Evolutionary conservation across 1,284 basidiomycete species (phyloP).

Genomic region (Acaromyces ingoldii): DNA sequence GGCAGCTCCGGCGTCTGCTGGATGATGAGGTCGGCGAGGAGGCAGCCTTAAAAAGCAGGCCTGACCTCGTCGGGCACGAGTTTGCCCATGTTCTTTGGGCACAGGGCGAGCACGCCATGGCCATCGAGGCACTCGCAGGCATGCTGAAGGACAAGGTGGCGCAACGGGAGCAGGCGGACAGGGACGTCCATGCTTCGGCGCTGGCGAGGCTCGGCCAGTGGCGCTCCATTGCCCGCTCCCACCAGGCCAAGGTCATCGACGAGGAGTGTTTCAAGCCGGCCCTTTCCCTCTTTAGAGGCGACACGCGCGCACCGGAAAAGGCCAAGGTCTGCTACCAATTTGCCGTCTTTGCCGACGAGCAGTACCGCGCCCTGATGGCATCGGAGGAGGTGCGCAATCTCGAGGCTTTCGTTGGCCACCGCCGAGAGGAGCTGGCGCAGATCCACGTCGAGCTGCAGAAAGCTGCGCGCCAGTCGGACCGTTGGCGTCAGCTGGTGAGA

Average conservation of each 20-base stretch:
- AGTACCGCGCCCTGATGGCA: conserved; percentile 67
- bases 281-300: conserved; percentile 34
- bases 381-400: conserved; percentile 70
- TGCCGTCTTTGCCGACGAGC: conserved; percentile 80
- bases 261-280: conserved; percentile 67
- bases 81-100: conserved; percentile 86
- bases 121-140: conserved; percentile 68
- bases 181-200: conserved; percentile 44
- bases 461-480: conserved; percentile 13
- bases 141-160: conserved; percentile 18
- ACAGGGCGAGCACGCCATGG: conserved; percentile 75
- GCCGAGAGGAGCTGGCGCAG: conserved; percentile 62
- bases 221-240: conserved; percentile 77
- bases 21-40: conserved; percentile 11
- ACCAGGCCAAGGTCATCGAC: conserved; percentile 72
- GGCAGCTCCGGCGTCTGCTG: conserved; percentile 67
- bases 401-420: conserved; percentile 69
- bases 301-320: conserved; percentile 32
- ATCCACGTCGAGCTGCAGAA: conserved; percentile 56
- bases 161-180: conserved; percentile 10
- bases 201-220: conserved; percentile 65
- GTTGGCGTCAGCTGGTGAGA: conserved; percentile 13
- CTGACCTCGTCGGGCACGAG: conserved; percentile 64
- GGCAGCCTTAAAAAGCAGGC: conserved; percentile 35
- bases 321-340: conserved; percentile 74